phyloP scores from a whole-genome alignment of 2,329 filamentous ascomycete species.

The Sporothrix variecibatus region DNA sequence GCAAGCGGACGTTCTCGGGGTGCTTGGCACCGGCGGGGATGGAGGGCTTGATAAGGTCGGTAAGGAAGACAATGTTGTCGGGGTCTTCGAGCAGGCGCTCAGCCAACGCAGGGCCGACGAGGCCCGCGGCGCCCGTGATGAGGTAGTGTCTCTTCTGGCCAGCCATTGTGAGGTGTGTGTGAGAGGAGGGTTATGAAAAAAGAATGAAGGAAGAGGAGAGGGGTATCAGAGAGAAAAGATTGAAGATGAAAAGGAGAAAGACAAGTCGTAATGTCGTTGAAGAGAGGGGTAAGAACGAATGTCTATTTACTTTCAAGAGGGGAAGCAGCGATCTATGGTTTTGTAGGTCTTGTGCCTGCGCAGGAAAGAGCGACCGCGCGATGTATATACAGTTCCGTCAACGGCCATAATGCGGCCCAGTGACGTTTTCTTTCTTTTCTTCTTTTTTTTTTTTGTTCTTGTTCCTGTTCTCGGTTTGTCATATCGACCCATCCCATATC shows the following conservation, averaged over 20 bases:
- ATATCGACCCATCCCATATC: background rate
- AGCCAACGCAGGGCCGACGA: constrained; percentile 43
- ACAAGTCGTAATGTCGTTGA: background rate
- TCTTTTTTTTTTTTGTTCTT: background rate
- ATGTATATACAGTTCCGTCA: constrained; percentile 14
- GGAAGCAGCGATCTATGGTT: background rate
- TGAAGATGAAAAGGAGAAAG: too few relatives aligned
- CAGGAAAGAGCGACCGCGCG: constrained; percentile 5
- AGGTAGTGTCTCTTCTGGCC: constrained; percentile 35
- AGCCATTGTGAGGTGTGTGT: background rate
- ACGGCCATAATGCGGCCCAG: background rate
- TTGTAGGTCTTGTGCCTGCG: background rate
- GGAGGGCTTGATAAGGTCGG: constrained; percentile 57
- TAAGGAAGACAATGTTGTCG: constrained; percentile 45
- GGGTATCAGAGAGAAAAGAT: background rate
- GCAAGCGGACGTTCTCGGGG: constrained; percentile 51
- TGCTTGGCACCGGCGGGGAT: constrained; percentile 51
- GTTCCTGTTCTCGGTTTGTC: background rate
- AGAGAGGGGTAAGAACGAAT: background rate
- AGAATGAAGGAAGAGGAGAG: background rate
- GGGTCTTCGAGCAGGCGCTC: constrained; percentile 44
- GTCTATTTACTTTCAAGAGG: background rate
- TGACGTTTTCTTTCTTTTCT: background rate
- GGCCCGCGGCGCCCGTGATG: constrained; percentile 41
- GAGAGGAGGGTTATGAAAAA: background rate